Base-by-base conservation (phyloP, 805 yeast species). In the Phaffomyces antillensis region DNA sequence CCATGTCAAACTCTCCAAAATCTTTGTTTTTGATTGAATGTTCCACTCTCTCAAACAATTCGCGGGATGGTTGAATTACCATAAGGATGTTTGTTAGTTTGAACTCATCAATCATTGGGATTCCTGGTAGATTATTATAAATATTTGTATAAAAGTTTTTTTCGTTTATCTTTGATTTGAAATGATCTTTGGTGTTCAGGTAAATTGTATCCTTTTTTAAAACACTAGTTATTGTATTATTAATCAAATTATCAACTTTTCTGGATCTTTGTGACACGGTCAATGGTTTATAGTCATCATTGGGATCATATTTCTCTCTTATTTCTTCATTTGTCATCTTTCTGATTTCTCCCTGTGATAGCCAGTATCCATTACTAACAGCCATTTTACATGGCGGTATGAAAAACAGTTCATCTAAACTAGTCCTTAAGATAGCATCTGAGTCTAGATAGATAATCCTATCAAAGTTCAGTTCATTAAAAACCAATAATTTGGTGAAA, bases 371-470 rank as follows among this genome's bases (percentile, higher is more conserved):
- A 0, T 72, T 48, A 4, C 80, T 74, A 35, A 72, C 65, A 0
- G 79, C 75, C 41, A 77, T 55, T 43, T 67, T 62, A 38, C 69
- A 67, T 1, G 68, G 69, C 10, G 81, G 80, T 3, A 74, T 35
- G 47, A 75, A 71, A 51, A 77, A 76, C 36, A 76, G 54, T 47
- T 76, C 80, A 59, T 77, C 82, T 53, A 78, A 46, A 36, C 68
- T 59, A 10, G 58, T 57, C 16, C 56, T 49, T 13, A 68, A 59
- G 8, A 59, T 46, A 3, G 81, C 71, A 61, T 81, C 86, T 10
- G 80, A 69, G 57, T 81, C 87, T 52, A 81, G 59, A 55, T 71
- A 79, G 13, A 81, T 68, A 16, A 81, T 56, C 39, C 83, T 59
- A 24, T 77, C 76, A 54, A 67, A 81, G 32, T 75, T 69, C 0